phyloP scores from a whole-genome alignment of 192 early-diverging fungal genomes.

The Pecoramyces ruminantium region DNA sequence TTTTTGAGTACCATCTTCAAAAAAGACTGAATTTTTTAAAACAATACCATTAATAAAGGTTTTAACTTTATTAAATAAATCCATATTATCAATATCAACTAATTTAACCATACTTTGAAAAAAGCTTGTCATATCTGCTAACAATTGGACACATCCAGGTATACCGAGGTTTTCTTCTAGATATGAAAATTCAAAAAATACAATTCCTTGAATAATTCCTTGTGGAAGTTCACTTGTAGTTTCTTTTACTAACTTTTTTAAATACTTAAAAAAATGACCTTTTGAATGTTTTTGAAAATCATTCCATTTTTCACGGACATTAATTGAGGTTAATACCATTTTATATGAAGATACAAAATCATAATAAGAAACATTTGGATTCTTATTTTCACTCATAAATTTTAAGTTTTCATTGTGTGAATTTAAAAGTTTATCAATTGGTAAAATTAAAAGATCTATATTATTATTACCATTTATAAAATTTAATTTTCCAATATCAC shows the following conservation, averaged over 20 bases:
- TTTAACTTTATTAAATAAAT: neutral
- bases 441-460: neutral
- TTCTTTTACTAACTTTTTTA: neutral
- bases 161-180: neutral
- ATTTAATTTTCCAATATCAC: neutral
- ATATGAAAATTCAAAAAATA: neutral
- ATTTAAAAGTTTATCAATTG: neutral
- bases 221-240: neutral
- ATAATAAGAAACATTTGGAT: neutral
- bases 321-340: neutral
- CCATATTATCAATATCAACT: neutral
- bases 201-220: neutral
- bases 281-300: neutral
- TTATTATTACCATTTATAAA: neutral
- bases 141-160: neutral
- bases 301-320: neutral
- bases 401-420: neutral
- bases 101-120: neutral
- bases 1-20: neutral
- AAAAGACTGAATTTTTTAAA: neutral
- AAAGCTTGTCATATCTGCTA: neutral
- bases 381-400: neutral
- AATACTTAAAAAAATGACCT: neutral
- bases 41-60: neutral
- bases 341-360: neutral